Base-by-base conservation (phyloP, 2,329 filamentous ascomycete genomes). In the Bipolaris victoriae region DNA sequence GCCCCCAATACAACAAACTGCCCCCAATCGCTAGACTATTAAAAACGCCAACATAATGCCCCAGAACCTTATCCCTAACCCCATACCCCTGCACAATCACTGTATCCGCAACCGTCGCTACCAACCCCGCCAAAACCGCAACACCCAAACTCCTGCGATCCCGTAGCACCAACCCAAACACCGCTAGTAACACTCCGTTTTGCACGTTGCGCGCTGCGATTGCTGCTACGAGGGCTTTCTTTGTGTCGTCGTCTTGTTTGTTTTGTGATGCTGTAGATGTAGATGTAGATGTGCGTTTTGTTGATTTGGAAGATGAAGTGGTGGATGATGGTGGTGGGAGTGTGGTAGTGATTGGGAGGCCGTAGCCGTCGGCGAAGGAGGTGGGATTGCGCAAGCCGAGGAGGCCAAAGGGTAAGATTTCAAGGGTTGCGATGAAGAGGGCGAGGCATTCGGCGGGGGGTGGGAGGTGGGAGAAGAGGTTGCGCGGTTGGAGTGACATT, bases 121-220 rank as follows among this genome's bases (percentile, higher is more conserved):
- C 62, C 31, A 69, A 36, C 1, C 66, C 66, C 16, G 65, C 66
- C 43, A 65, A 41, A 2, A 68, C 61, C 3, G 61, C 64, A 7
- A 68, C 62, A 9, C 66, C 66, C 13, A 69, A 43, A 50, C 65
- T 68, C 41, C 61, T 60, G 9, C 66, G 62, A 36, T 69, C 66
- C 26, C 61, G 54, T 16, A 69, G 26, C 5, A 69, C 45, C 37
- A 69, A 18, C 1, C 66, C 66, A 39, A 69, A 69, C 1, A 57
- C 62, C 4, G 66, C 55, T 3, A 69, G 26, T 0, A 69, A 36
- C 1, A 69, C 40, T 1, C 66, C 65, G 7, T 69, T 69, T 29
- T 69, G 66, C 5, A 67, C 43, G 22, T 69, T 69, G 5, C 66
- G 66, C 33, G 65, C 66, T 40, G 66, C 66, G 37, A 69, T 67